Evolutionary conservation across 371 early-diverging fungal genomes (phyloP), one percentile per base, ranked within the genome.

Genomic region (Mortierella sp.): DNA sequence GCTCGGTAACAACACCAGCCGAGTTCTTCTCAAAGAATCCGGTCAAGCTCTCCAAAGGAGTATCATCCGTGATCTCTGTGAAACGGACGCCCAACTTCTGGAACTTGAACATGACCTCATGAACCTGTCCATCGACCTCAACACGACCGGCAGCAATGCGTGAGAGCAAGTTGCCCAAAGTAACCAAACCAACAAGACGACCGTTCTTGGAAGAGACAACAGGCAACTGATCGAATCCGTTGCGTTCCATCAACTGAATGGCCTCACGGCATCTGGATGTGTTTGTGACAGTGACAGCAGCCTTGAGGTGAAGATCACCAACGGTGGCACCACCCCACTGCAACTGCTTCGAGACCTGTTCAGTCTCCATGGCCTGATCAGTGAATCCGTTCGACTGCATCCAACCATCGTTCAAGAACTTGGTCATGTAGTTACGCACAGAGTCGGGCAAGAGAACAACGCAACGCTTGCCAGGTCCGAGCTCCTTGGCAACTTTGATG

Each of bases 341-440:
- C 66, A 88, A 83, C 80, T 92, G 84, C 60, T 81, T 70, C 50
- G 85, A 83, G 37, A 74, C 83, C 61, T 91, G 93, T 82, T 94
- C 93, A 55, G 82, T 84, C 57, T 85, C 83, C 52, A 80, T 83
- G 52, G 81, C 76, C 25, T 87, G 84, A 64, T 90, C 92, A 47
- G 91, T 81, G 73, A 92, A 91, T 15, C 86, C 88, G 74, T 87
- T 86, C 55, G 82, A 75, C 66, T 87, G 86, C 96, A 97, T 95
- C 98, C 98, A 97, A 58, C 92, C 93, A 75, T 97, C 98, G 75
- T 90, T 93, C 75, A 89, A 86, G 82, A 94, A 95, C 82, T 96
- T 97, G 75, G 94, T 92, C 97, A 97, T 97, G 83, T 98, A 98
- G 84, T 98, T 98, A 67, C 97, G 89, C 58, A 97, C 95, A 0